Evolutionary conservation across 2,329 filamentous ascomycete genomes (phyloP).

Genomic region (Pseudocercospora eumusae): DNA sequence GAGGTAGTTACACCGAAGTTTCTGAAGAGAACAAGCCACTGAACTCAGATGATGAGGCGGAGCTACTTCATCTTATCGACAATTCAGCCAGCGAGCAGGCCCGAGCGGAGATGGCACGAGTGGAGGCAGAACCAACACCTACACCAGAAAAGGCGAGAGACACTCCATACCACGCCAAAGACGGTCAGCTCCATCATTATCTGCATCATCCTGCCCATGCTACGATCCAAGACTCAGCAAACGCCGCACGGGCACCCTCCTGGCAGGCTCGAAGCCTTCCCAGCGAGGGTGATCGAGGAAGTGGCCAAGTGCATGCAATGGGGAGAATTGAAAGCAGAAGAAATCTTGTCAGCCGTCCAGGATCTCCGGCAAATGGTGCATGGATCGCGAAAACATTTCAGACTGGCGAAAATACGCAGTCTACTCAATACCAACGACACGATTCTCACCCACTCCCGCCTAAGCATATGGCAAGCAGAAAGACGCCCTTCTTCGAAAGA

Average conservation of each 20-base stretch:
- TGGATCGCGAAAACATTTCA: neutral
- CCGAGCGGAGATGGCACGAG: neutral
- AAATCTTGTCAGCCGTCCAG: neutral
- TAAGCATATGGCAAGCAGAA: neutral
- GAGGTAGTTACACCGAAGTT: conserved; percentile 17
- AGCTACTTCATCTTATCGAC: neutral
- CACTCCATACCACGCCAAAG: neutral
- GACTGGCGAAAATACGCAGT: neutral
- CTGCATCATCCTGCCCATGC: neutral
- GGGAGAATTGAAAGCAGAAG: neutral
- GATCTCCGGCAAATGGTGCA: neutral
- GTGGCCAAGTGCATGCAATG: neutral
- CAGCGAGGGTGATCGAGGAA: neutral
- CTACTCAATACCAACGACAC: neutral
- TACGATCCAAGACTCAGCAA: neutral
- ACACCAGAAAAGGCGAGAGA: neutral
- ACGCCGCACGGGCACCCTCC: neutral
- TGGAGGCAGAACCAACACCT: neutral
- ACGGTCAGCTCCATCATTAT: neutral
- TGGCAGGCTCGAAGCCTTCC: neutral
- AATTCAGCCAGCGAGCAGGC: neutral
- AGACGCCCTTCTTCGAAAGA: neutral
- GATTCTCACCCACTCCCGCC: neutral
- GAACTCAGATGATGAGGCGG: neutral
- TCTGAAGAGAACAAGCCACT: conserved; percentile 7